Evolutionary conservation across 1,284 basidiomycete genomes (phyloP).

Genomic region (Phellinidium pouzarii): DNA sequence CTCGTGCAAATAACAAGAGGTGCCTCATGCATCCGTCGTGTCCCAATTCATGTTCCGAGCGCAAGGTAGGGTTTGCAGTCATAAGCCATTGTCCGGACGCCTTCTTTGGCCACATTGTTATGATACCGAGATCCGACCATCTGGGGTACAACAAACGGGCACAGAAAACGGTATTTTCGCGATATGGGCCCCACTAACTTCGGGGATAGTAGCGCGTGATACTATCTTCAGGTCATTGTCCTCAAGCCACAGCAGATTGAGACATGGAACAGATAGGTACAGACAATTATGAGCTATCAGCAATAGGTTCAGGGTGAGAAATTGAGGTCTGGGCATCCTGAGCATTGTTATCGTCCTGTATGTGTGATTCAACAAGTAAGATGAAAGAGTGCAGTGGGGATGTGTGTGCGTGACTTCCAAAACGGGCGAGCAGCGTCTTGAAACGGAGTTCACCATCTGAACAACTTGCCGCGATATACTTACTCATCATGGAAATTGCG

Average conservation of each 20-base stretch:
- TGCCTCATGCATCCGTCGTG: conserved; percentile 5
- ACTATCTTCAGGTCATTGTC: no score
- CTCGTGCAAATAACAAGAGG: neutral
- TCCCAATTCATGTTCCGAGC: neutral
- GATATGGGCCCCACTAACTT: no score
- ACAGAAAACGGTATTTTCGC: no score
- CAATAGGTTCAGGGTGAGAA: neutral
- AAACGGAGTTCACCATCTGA: no score
- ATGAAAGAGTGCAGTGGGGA: no score
- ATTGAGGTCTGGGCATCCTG: neutral
- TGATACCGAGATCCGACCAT: no score
- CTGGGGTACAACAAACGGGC: no score
- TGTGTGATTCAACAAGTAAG: neutral
- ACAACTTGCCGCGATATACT: neutral
- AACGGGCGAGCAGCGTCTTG: neutral
- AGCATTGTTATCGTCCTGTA: neutral
- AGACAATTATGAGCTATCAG: no score
- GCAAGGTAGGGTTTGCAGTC: neutral
- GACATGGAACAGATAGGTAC: no score
- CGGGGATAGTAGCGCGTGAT: no score
- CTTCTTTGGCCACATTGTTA: neutral
- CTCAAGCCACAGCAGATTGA: no score
- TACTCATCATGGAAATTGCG: conserved; percentile 52
- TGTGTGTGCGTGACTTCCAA: no score
- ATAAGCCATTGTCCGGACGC: neutral